Evolutionary conservation across 2,329 filamentous ascomycete genomes (phyloP).

Genomic region (Tolypocladium tundrense): DNA sequence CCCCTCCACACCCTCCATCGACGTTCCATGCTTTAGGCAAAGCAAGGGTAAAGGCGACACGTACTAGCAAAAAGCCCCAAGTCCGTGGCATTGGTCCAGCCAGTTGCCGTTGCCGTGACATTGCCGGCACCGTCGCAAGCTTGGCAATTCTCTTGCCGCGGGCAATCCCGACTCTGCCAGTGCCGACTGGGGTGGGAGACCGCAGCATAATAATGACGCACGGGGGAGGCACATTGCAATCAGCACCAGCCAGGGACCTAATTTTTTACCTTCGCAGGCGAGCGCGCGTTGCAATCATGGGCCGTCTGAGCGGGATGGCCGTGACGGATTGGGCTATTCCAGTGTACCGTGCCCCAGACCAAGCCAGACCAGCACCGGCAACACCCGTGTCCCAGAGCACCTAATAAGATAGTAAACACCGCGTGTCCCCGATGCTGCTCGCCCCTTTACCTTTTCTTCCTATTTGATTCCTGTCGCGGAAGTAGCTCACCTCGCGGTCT

Average conservation of each 20-base stretch:
- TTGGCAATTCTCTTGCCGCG: neutral
- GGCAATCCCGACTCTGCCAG: neutral
- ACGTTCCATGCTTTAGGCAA: neutral
- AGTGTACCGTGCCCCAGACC: neutral
- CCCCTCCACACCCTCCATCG: neutral
- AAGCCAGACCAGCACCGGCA: neutral
- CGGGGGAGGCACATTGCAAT: neutral
- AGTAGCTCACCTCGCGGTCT: neutral
- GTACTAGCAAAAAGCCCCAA: neutral
- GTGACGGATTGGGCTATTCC: neutral
- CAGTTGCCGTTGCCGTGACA: neutral
- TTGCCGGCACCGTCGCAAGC: neutral
- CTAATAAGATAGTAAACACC: neutral
- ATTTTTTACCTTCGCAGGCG: neutral
- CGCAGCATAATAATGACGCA: neutral
- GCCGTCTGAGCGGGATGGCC: neutral
- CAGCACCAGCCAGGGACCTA: neutral
- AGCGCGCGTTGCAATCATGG: neutral
- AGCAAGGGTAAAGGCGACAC: neutral
- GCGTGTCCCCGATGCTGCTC: neutral
- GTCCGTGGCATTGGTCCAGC: neutral
- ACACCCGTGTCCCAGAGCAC: neutral
- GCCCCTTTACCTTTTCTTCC: neutral
- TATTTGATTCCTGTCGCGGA: neutral
- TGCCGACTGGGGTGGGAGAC: neutral